Conservation (phyloP, 305 asterid genomes). For the Fraxinus latifolia region DNA sequence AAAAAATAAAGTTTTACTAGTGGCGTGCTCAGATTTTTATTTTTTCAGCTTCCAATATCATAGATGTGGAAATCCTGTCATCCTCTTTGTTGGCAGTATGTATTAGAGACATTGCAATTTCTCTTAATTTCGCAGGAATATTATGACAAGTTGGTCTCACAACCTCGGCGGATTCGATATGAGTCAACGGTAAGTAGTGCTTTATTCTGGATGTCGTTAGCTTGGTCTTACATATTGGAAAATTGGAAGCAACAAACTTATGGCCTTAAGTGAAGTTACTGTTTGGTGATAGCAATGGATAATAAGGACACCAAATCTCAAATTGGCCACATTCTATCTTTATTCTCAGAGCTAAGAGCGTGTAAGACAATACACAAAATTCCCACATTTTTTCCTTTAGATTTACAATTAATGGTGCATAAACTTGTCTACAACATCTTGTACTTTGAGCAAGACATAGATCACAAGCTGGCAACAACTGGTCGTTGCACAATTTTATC, state of each 20-base stretch:
- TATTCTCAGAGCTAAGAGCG: neutral
- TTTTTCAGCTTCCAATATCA: conserved; percentile 8
- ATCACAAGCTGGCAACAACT: neutral
- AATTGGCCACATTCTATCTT: neutral
- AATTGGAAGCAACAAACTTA: neutral
- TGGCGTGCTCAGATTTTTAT: neutral
- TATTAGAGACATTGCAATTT: conserved; percentile 9
- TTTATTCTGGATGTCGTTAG: conserved; percentile 20
- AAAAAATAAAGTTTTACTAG: neutral
- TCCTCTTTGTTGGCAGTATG: conserved; percentile 13
- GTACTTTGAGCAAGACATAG: neutral
- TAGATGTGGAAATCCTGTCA: conserved; percentile 1
- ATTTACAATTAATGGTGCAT: neutral
- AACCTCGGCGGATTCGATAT: conserved; percentile 67
- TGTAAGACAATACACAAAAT: neutral
- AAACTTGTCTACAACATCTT: neutral
- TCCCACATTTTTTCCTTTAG: conserved; percentile 3
- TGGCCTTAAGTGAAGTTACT: neutral
- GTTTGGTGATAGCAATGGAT: neutral
- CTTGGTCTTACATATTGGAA: conserved; percentile 9
- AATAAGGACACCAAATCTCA: conserved; percentile 17
- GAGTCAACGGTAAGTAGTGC: conserved; percentile 78
- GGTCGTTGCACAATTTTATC: neutral
- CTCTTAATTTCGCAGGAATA: conserved; percentile 54
- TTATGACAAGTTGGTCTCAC: conserved; percentile 71